These are phyloP conservation scores for Talaromyces stipitatus DNA, from an alignment of 495 filamentous ascomycete species.

Conservation along the genomic window DNA sequence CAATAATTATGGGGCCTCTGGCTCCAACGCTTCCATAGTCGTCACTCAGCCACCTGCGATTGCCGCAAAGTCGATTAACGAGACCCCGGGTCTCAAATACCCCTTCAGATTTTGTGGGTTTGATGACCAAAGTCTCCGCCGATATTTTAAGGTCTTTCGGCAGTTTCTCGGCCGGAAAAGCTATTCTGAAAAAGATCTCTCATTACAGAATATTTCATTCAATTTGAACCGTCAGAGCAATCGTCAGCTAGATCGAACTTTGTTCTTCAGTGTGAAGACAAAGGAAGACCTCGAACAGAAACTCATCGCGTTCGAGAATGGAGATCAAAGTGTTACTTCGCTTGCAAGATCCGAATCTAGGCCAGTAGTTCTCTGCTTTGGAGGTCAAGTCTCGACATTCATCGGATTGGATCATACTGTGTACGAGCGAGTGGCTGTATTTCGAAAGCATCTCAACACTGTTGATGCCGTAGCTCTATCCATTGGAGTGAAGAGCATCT, in stretches of 20 bases:
- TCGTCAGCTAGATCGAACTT: constrained; percentile 2
- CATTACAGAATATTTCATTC: constrained; percentile 11
- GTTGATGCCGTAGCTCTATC: constrained; percentile 17
- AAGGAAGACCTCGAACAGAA: constrained; percentile 7
- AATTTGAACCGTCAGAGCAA: constrained; percentile 14
- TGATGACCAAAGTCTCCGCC: constrained; percentile 17
- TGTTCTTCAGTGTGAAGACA: constrained; percentile 5
- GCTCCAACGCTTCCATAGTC: constrained; percentile 32
- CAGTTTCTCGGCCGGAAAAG: constrained; percentile 7
- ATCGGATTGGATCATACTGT: constrained; percentile 32
- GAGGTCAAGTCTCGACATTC: constrained; percentile 39
- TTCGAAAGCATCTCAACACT: constrained; percentile 29
- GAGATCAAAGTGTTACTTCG: neutral
- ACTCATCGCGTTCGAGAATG: neutral
- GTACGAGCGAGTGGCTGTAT: constrained; percentile 23
- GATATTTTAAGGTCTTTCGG: constrained; percentile 11
- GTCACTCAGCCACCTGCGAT: constrained; percentile 18
- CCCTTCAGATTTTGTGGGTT: constrained; percentile 23
- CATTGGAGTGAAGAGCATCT: constrained; percentile 29
- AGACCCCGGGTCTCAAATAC: constrained; percentile 12
- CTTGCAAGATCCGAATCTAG: neutral
- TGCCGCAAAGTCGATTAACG: no score
- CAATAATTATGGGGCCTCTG: constrained; percentile 41
- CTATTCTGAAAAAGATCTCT: neutral
- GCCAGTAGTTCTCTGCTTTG: constrained; percentile 46